A percentile compares a stretch with the other conserved stretches of the same genome.
Conservation (phyloP, 2,329 filamentous ascomycete species). For the Diplocarpon rosae region DNA sequence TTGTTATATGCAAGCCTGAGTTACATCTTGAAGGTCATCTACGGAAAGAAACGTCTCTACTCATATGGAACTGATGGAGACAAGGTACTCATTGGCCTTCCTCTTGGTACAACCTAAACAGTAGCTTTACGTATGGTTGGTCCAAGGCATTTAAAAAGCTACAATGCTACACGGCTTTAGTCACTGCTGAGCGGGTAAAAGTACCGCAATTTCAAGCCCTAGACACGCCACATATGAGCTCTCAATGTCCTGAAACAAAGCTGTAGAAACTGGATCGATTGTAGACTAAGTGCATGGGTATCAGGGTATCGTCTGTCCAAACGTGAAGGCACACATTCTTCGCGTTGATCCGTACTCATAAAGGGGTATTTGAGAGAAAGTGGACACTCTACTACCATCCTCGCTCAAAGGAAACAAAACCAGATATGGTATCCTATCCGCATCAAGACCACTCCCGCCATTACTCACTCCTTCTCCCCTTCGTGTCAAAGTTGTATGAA, state of each 20-base stretch:
- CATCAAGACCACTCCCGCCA: conserved; percentile 16
- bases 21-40: too few relatives aligned
- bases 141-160: too few relatives aligned
- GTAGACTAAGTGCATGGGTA: conserved; percentile 23
- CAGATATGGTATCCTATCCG: conserved; percentile 15
- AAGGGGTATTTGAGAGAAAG: conserved; percentile 20
- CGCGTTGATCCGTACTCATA: conserved; percentile 16
- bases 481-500: conserved; percentile 9
- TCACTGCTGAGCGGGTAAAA: too few relatives aligned
- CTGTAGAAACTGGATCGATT: conserved; percentile 15
- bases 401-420: conserved; percentile 4
- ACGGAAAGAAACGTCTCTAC: too few relatives aligned
- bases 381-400: conserved; percentile 11
- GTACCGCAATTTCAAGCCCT: too few relatives aligned
- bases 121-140: too few relatives aligned
- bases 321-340: conserved; percentile 13
- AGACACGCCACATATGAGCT: too few relatives aligned
- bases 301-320: conserved; percentile 23
- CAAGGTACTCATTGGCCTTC: too few relatives aligned
- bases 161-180: too few relatives aligned
- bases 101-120: too few relatives aligned
- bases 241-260: not conserved
- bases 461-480: conserved; percentile 17
- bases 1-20: too few relatives aligned
- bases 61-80: too few relatives aligned